Base-by-base conservation (phyloP, 164 flowering plant genomes). In the Kingdonia uniflora region DNA sequence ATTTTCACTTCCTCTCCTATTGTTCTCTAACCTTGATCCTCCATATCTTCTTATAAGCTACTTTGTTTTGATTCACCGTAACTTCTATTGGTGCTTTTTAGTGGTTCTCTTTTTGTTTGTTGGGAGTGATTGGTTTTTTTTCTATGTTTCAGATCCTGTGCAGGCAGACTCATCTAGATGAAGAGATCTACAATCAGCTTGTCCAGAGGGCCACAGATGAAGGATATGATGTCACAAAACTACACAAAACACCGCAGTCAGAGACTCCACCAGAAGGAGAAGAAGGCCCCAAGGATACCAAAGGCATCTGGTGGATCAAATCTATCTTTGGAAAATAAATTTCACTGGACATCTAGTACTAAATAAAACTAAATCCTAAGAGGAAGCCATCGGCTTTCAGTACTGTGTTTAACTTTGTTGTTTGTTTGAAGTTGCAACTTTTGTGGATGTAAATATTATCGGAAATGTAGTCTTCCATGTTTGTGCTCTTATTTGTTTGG, bases 271-370 rank as follows among this genome's bases (percentile, higher is more conserved):
- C 95, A 1, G 82, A 74, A 52, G 61, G 42, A 12, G 85, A 75
- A 2, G 68, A 68, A 24, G 73, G 71, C 20, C 75, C 87, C 17
- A 51, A 75, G 46, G 96, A 84, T 70, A 76, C 80, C 52, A 84
- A 78, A 59, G 95, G 95, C 59, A 47, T 82, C n/a, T 90, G 95
- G 95, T 90, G 95, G 95, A 37, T 90, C 68, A 90, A 85, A 67
- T 90, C 97, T 48, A 16, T 90, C 17, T 46, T 90, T 0, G 95
- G 97, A 6, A 84, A 70, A 64, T 83, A 74, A 60, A 14, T 35
- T 20, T 47, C 35, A 8, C 35, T 29, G 35, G 8, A 29, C 8
- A 29, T 29, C 35, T 29, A 29, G 4, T 29, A 29, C 35, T 29
- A 8, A 29, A 29, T 29, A 29, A 29, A 29, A 8, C 4, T 8